Percentiles rank a stretch among this genome's conserved stretches.
phyloP scores from a whole-genome alignment of 179 eudicot genomes.

The Heliamphora pulchella region DNA sequence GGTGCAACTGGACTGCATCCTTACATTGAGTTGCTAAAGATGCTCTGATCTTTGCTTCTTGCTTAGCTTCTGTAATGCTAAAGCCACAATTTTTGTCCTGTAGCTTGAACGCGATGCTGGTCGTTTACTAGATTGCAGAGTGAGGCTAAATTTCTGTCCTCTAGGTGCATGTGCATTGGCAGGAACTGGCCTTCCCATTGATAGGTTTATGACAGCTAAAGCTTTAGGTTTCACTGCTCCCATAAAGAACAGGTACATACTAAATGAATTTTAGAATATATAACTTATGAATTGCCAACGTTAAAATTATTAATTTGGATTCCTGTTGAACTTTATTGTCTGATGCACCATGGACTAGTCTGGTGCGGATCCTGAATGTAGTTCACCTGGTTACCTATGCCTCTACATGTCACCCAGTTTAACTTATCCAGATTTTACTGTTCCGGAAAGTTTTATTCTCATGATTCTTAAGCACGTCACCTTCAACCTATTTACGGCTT shows the following conservation, averaged over 20 bases:
- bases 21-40: not conserved
- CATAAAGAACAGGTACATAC: conserved; percentile 75
- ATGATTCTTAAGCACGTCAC: not conserved
- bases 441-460: not conserved
- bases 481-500: not conserved
- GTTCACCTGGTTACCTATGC: not conserved
- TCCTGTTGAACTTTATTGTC: not conserved
- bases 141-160: conserved; percentile 82
- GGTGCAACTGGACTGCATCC: not conserved
- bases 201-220: conserved; percentile 88
- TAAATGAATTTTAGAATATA: not conserved
- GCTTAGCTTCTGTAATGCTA: not conserved
- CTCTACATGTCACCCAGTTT: not conserved
- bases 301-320: not conserved
- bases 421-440: not conserved
- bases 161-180: conserved; percentile 99
- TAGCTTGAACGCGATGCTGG: conserved; percentile 97
- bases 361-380: not conserved
- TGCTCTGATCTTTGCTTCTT: not conserved
- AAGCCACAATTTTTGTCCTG: conserved; percentile 16
- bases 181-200: conserved; percentile 96
- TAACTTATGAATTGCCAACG: not conserved
- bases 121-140: conserved; percentile 76
- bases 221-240: conserved; percentile 89
- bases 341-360: not conserved